Conservation (phyloP, 805 yeast genomes). For the Candida boleticola region DNA sequence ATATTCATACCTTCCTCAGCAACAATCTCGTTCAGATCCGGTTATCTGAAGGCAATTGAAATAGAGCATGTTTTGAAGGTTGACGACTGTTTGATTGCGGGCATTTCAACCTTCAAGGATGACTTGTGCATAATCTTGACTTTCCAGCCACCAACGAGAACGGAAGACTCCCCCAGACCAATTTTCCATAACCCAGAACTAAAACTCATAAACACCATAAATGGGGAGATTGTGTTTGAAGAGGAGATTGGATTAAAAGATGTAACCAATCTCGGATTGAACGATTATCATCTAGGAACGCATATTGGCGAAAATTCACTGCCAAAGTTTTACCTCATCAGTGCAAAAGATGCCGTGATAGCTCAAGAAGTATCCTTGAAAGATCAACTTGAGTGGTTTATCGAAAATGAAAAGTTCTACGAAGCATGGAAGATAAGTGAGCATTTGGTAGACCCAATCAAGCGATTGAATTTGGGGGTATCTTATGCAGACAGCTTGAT, state of each 20-base stretch:
- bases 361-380: conserved; percentile 67
- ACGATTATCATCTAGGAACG: conserved; percentile 73
- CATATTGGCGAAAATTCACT: conserved; percentile 37
- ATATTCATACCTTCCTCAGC: conserved; percentile 50
- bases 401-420: conserved; percentile 48
- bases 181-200: conserved; percentile 65
- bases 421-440: conserved; percentile 82
- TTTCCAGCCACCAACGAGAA: conserved; percentile 40
- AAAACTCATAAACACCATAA: conserved; percentile 58
- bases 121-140: conserved; percentile 65
- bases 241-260: conserved; percentile 73
- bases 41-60: conserved; percentile 36
- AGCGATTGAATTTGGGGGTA: conserved; percentile 60
- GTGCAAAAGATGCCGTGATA: conserved; percentile 78
- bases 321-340: conserved; percentile 61
- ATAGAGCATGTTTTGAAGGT: conserved; percentile 48
- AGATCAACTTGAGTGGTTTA: conserved; percentile 75
- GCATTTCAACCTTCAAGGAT: conserved; percentile 72
- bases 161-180: conserved; percentile 14
- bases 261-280: conserved; percentile 60
- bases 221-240: conserved; percentile 71
- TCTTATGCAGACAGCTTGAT: conserved; percentile 48
- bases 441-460: conserved; percentile 47
- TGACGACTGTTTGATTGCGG: conserved; percentile 63
- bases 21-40: conserved; percentile 49